phyloP scores from a whole-genome alignment of 257 asterid species.

The Sherardia arvensis region DNA sequence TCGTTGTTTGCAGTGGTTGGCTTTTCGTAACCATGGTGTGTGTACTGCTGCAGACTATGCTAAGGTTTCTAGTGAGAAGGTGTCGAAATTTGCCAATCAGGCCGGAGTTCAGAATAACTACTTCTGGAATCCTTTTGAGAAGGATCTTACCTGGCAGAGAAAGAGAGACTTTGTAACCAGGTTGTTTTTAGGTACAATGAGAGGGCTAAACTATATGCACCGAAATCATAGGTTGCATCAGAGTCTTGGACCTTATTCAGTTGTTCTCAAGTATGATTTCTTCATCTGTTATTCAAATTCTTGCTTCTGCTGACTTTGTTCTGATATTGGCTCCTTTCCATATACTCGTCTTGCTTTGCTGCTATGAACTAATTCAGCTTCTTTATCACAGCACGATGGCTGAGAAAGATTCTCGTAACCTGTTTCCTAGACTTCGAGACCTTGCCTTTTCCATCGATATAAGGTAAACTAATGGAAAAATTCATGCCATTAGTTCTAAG shows the following conservation, averaged over 20 bases:
- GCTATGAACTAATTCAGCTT: slow-evolving; percentile 12
- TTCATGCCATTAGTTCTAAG: too few species aligned
- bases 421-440: slow-evolving; percentile 91
- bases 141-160: slow-evolving; percentile 53
- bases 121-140: slow-evolving; percentile 77
- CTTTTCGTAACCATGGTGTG: slow-evolving; percentile 79
- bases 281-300: not conserved
- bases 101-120: slow-evolving; percentile 31
- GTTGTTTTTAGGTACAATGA: slow-evolving; percentile 62
- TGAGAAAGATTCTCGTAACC: slow-evolving; percentile 74
- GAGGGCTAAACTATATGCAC: slow-evolving; percentile 79
- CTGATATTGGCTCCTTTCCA: not conserved
- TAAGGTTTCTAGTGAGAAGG: slow-evolving; percentile 56
- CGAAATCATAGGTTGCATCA: slow-evolving; percentile 71
- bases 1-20: slow-evolving; percentile 67
- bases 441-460: slow-evolving; percentile 86
- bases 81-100: slow-evolving; percentile 36
- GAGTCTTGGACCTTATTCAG: slow-evolving; percentile 92
- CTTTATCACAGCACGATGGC: slow-evolving; percentile 53
- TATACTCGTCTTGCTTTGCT: not conserved
- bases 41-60: slow-evolving; percentile 86
- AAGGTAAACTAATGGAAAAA: slow-evolving; percentile 41
- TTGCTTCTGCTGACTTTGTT: not conserved
- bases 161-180: slow-evolving; percentile 56
- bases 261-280: slow-evolving; percentile 59